Evolutionary conservation across 1,139 yeast genomes (phyloP), one percentile per base, ranked within the genome.

Genomic region (Kodamaea plutei): DNA sequence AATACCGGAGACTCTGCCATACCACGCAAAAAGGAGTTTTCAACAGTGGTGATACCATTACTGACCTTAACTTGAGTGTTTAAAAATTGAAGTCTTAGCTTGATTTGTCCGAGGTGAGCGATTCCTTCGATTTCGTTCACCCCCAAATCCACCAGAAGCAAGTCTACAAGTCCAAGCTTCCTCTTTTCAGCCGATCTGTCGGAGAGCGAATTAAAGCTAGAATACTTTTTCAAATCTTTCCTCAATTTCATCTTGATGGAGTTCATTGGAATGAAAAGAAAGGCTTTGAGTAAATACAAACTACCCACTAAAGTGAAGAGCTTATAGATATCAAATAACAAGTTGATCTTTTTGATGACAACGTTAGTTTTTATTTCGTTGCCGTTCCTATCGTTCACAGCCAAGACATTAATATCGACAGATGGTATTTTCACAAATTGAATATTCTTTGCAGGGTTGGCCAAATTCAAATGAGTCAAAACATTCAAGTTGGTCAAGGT

Each of bases 1-100:
- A 61, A 44, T 0, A 69, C 55, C 0, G 84, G 80, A 0, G 82
- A 76, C 34, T 73, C 75, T 0, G 76, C 74, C 39, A 79, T 63
- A 2, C 72, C 39, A 35, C 85, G 58, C 3, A 64, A 37, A 28
- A 71, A 61, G 8, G 61, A 60, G 11, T 70, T 39, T 27, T 38
- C 36, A 15, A 66, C 12, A 18, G 41, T 25, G 3, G 61, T 9
- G 1, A 41, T 39, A 7, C 51, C 52, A 5, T 51, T 43, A 3
- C 36, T 31, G 5, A 56, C 41, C 2, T 36, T 32, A 1, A 57
- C 35, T 5, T 33, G 36, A 1, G 60, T 28, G 11, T 56, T 53
- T 6, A 21, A 5, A 21, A 8, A 10, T 21, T 21, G 23, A 12
- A 21, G 9, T 21, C 23, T 21, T 2, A 58, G 14, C 28, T 57